Base-by-base conservation (phyloP, 441 rosid species). In the Biscutella auriculata region DNA sequence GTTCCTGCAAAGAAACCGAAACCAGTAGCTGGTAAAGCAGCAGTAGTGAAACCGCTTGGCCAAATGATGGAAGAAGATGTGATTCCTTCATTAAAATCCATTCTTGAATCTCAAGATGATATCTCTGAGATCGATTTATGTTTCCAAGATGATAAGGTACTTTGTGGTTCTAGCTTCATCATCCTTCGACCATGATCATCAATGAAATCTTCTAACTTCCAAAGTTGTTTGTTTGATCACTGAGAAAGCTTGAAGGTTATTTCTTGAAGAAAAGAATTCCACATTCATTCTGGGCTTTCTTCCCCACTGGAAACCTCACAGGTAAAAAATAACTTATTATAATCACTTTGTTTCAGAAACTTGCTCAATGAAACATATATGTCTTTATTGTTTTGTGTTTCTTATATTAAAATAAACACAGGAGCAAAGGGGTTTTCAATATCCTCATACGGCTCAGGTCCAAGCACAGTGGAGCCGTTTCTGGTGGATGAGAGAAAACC, bases 391-490 rank as follows among this genome's bases (percentile, higher is more conserved):
- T 36, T 33, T 13, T 9, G 1, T 40, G 13, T 42, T 14, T 15
- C 9, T 19, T 37, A 53, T 29, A n/a, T n/a, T n/a, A n/a, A n/a
- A n/a, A n/a, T n/a, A n/a, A n/a, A 59, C 16, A 36, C 72, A 91
- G 97, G 97, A 50, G 86, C 84, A 14, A 84, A 80, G 62, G 97
- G 97, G 17, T 88, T 88, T 63, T 79, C 97, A 1, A 53, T 88
- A 26, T 81, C 95, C 1, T 88, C 97, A 7, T 65, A 84, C 15
- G 94, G 95, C 47, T 73, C 76, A 23, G 90, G 9, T 66, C 81
- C 83, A 45, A 92, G 98, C 76, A 86, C 95, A 0, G 92, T 92
- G n/a, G 98, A 88, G 62, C 98, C 97, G 0, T 88, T 92, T 75
- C 95, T 86, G 2, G 56, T 92, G 1, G 98, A 92, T 13, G 98